Evolutionary conservation across 1,284 basidiomycete genomes (phyloP).

Genomic region (Irpex sp.): DNA sequence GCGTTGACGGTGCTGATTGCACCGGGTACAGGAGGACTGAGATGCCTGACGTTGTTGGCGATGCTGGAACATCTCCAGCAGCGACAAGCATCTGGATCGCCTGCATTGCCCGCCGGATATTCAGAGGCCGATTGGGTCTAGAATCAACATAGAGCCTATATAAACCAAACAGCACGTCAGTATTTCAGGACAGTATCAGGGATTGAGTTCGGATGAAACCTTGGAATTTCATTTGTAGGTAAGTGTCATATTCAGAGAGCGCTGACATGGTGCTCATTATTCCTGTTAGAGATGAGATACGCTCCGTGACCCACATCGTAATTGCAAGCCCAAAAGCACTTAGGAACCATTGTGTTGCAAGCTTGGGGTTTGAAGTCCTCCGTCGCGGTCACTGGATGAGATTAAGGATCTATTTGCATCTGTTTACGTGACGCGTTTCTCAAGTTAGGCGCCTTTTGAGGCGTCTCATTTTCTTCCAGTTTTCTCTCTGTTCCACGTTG

Average conservation of each 20-base stretch:
- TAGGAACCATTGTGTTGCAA: not conserved
- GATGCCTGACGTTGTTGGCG: not conserved
- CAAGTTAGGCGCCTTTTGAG: constrained; percentile 4
- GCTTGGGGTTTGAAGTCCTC: not conserved
- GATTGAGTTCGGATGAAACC: too few species aligned
- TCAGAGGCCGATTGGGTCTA: not conserved
- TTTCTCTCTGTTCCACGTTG: constrained; percentile 3
- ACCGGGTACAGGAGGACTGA: not conserved
- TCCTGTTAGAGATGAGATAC: too few species aligned
- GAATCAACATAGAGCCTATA: too few species aligned
- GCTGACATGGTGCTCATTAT: too few species aligned
- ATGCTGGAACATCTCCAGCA: not conserved
- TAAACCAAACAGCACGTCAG: too few species aligned
- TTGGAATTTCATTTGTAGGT: too few species aligned
- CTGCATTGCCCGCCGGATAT: not conserved
- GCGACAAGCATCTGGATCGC: not conserved
- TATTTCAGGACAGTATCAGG: too few species aligned
- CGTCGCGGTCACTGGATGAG: not conserved
- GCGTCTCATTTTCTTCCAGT: constrained; percentile 2
- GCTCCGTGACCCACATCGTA: too few species aligned
- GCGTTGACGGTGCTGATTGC: not conserved
- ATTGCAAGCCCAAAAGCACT: too few species aligned
- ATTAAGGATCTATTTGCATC: not conserved
- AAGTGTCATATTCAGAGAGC: too few species aligned
- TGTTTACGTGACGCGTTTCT: constrained; percentile 4